Conservation (phyloP, 2,329 filamentous ascomycete genomes). For the Trichoderma arundinaceum region DNA sequence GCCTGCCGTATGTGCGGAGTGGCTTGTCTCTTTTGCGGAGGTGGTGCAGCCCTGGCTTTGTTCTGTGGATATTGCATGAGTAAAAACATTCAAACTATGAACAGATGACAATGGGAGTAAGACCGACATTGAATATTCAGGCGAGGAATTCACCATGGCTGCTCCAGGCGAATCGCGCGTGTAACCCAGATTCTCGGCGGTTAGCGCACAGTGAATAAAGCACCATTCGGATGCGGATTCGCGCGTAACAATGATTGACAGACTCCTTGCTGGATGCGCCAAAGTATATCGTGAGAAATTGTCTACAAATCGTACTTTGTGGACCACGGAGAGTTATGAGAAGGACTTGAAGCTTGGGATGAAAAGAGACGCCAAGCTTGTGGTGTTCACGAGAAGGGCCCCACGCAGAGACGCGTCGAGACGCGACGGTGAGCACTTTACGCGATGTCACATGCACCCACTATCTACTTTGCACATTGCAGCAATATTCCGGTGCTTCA, state of each 20-base stretch:
- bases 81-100: conserved; percentile 27
- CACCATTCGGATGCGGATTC: too few species aligned
- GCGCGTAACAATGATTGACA: background rate
- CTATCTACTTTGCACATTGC: background rate
- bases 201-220: background rate
- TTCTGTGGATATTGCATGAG: conserved; percentile 37
- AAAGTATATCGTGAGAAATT: too few species aligned
- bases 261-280: too few species aligned
- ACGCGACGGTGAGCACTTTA: conserved; percentile 33
- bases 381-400: conserved; percentile 16
- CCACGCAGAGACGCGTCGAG: conserved; percentile 35
- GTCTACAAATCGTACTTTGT: background rate
- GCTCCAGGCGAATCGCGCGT: background rate
- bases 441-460: conserved; percentile 35
- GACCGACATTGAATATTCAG: conserved; percentile 42
- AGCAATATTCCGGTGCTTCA: background rate
- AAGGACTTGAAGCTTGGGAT: background rate
- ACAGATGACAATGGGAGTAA: background rate
- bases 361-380: background rate
- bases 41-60: conserved; percentile 39
- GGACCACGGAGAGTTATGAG: background rate
- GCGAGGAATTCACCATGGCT: conserved; percentile 38
- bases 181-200: background rate
- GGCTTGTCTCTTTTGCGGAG: conserved; percentile 44
- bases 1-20: conserved; percentile 51